phyloP scores from a whole-genome alignment of 441 rosid species.

The Gossypium schwendimanii region DNA sequence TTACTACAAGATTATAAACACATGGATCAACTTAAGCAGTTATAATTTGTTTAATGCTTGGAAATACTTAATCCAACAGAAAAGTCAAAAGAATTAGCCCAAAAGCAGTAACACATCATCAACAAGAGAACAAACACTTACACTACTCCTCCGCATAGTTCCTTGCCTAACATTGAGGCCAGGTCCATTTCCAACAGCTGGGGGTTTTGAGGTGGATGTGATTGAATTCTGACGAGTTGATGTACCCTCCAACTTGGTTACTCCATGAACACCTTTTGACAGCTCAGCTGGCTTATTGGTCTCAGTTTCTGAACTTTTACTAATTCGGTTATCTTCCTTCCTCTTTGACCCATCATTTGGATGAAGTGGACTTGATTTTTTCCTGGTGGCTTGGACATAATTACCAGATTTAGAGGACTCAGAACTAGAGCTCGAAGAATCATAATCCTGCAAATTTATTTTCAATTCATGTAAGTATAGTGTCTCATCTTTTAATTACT shows the following conservation, averaged over 20 bases:
- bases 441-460: constrained; percentile 42
- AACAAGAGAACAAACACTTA: constrained; percentile 36
- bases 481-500: not conserved
- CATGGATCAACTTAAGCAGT: not conserved
- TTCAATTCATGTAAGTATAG: not conserved
- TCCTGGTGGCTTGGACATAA: constrained; percentile 24
- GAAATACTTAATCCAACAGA: not conserved
- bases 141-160: constrained; percentile 52
- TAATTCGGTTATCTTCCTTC: constrained; percentile 29
- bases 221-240: constrained; percentile 21
- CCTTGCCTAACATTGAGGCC: constrained; percentile 22
- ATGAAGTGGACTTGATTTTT: constrained; percentile 27
- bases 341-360: constrained; percentile 21
- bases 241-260: constrained; percentile 21
- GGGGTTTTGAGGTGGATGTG: constrained; percentile 30
- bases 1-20: not conserved
- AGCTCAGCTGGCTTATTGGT: constrained; percentile 26
- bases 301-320: constrained; percentile 18
- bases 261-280: constrained; percentile 19
- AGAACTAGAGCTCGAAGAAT: constrained; percentile 28
- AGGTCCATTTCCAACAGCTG: constrained; percentile 34
- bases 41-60: not conserved
- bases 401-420: constrained; percentile 31
- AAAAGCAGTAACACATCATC: constrained; percentile 7
- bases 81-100: constrained; percentile 12